Base-by-base conservation (phyloP, 352 stramenopile genomes). In the Pythium utonaiense region DNA sequence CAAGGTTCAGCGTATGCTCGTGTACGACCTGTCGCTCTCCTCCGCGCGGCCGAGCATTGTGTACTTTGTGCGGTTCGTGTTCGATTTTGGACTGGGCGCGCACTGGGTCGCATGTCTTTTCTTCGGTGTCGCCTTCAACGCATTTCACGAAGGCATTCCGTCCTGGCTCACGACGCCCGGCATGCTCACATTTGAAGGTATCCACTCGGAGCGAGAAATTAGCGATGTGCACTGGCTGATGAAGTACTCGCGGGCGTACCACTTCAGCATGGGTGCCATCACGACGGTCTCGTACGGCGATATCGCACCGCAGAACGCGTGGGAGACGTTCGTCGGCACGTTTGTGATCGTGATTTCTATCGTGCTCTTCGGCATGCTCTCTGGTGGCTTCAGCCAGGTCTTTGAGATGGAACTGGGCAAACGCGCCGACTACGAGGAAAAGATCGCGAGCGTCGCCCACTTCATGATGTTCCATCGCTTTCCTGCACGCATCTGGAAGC, bases 251-350 rank as follows among this genome's bases (percentile, higher is more conserved):
- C 79, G 79, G 16, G 77, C 70, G 34, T 77, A 72, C 13, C 73
- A 89, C 60, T 89, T 87, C 41, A 86, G 79, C 45, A 87, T 89
- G 19, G 77, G 77, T 5, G 79, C 79, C 21, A 84, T 87, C 57
- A 89, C 77, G 22, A 89, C 79, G 0, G 79, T 89, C 3, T 89
- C 64, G 25, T 89, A 89, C 51, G 77, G 77, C 2, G 78, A 88
- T 47, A 86, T 88, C 38, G 42, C 78, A 1, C 78, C 78, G 21
- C 66, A 79, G 64, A 88, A 88, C 53, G 75, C 73, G 2, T 57
- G 65, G 16, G 78, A 91, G 64, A 88, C 69, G 31, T 25, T 75
- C 25, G 74, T 67, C 13, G 74, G 70, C 5, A 73, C 86, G 44
- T 60, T 70, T 3, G 74, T 91, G n/a, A 88, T 91, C 41, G 73